phyloP scores from a whole-genome alignment of 495 filamentous ascomycete species.

The Jackrogersella multiformis region DNA sequence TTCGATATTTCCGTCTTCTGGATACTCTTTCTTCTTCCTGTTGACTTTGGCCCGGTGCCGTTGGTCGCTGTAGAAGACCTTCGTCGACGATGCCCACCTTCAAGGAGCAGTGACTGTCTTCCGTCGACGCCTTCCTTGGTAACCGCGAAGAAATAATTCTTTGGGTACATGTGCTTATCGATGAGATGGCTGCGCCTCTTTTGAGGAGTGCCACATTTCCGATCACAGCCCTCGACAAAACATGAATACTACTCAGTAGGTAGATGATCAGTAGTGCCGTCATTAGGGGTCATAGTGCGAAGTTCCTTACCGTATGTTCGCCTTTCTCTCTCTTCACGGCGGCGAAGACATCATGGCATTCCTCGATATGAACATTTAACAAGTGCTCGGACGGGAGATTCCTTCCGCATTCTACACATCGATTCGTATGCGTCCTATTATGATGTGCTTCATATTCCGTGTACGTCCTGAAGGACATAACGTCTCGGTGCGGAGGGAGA shows the following conservation, averaged over 20 bases:
- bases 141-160: slow-evolving; percentile 89
- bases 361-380: slow-evolving; percentile 85
- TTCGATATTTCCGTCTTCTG: slow-evolving; percentile 32
- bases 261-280: not conserved
- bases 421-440: slow-evolving; percentile 78
- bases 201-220: slow-evolving; percentile 81
- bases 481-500: slow-evolving; percentile 78
- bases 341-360: slow-evolving; percentile 86
- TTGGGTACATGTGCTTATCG: slow-evolving; percentile 94
- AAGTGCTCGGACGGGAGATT: slow-evolving; percentile 79
- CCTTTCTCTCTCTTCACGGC: slow-evolving; percentile 76
- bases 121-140: slow-evolving; percentile 90
- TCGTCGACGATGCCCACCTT: slow-evolving; percentile 62
- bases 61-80: slow-evolving; percentile 53
- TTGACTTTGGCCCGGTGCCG: slow-evolving; percentile 36
- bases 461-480: slow-evolving; percentile 74
- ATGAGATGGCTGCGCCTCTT: slow-evolving; percentile 88
- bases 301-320: slow-evolving; percentile 81
- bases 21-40: slow-evolving; percentile 41
- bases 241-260: slow-evolving; percentile 72
- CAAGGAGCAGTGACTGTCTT: slow-evolving; percentile 75
- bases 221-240: slow-evolving; percentile 88
- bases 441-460: slow-evolving; percentile 92
- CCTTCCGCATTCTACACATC: slow-evolving; percentile 81
- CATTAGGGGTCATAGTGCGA: too few species aligned